Evolutionary conservation across 2,329 filamentous ascomycete species (phyloP).

Genomic region (Thielaviopsis musarum): DNA sequence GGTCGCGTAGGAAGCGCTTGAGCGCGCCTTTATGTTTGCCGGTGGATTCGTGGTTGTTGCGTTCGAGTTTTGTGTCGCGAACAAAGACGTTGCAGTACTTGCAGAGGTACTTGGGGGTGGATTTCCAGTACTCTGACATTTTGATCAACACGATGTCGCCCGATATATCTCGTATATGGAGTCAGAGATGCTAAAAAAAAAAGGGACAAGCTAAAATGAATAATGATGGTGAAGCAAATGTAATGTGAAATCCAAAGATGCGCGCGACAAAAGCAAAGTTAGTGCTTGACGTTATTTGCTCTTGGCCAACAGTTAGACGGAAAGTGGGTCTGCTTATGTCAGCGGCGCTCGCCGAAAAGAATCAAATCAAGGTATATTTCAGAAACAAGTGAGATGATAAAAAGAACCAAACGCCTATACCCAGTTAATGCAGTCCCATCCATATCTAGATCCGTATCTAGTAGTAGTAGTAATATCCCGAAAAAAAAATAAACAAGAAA

Average conservation of each 20-base stretch:
- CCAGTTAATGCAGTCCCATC: not conserved
- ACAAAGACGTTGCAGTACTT: slow-evolving; percentile 88
- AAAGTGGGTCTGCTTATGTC: slow-evolving; percentile 1
- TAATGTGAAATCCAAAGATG: not conserved
- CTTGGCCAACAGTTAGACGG: not conserved
- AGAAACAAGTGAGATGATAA: not conserved
- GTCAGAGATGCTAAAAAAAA: not conserved
- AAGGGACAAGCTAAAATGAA: not conserved
- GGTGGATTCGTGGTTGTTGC: slow-evolving; percentile 75
- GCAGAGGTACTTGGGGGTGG: slow-evolving; percentile 94
- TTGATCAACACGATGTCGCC: not conserved
- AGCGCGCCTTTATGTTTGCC: slow-evolving; percentile 70
- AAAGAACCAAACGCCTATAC: not conserved
- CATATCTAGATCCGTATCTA: not conserved
- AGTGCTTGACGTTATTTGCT: not conserved
- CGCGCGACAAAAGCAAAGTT: not conserved
- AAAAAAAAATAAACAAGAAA: slow-evolving; percentile 1
- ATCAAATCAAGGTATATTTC: not conserved
- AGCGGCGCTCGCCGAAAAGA: not conserved
- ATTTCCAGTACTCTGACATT: slow-evolving; percentile 99
- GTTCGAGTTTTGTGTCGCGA: slow-evolving; percentile 81
- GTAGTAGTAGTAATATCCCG: not conserved
- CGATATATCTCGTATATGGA: not conserved
- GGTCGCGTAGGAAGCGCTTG: slow-evolving; percentile 75
- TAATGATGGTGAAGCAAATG: not conserved